These are phyloP conservation scores for Lecanosticta acicola DNA, from an alignment of 2,329 filamentous ascomycete genomes.

Conservation along the genomic window DNA sequence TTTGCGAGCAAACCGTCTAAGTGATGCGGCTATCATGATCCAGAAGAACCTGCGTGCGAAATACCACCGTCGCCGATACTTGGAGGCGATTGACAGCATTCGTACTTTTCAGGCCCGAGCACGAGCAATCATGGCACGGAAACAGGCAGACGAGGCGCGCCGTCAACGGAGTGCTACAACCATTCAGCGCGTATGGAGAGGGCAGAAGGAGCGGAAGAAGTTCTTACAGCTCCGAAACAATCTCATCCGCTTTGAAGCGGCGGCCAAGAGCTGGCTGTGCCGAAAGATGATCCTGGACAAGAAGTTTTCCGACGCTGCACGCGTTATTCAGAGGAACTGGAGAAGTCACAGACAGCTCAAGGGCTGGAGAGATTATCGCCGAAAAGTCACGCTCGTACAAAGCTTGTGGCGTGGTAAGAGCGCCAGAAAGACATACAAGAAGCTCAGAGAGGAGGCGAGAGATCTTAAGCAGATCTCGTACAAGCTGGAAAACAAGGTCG, in stretches of 20 bases:
- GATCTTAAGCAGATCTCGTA: conserved; percentile 99
- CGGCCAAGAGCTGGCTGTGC: conserved; percentile 85
- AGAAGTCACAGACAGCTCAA: conserved; percentile 71
- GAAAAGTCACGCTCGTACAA: conserved; percentile 83
- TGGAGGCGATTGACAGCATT: conserved; percentile 78
- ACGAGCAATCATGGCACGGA: conserved; percentile 72
- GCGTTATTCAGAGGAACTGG: conserved; percentile 87
- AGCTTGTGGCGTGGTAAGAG: conserved; percentile 83
- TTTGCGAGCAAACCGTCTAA: conserved; percentile 79
- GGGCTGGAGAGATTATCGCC: conserved; percentile 81
- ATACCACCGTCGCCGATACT: conserved; percentile 87
- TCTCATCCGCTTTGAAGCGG: conserved; percentile 80
- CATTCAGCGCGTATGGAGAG: conserved; percentile 92
- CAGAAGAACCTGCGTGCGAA: conserved; percentile 96
- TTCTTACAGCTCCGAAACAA: conserved; percentile 76
- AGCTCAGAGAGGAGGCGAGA: conserved; percentile 84
- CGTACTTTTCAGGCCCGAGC: conserved; percentile 71
- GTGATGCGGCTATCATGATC: conserved; percentile 92
- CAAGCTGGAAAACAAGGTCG: conserved; percentile 98
- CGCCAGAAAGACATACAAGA: conserved; percentile 83
- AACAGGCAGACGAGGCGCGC: conserved; percentile 71
- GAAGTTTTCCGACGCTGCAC: conserved; percentile 82
- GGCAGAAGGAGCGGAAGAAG: conserved; percentile 77
- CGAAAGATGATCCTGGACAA: conserved; percentile 91
- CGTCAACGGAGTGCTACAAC: conserved; percentile 82